Conservation (phyloP, 2,329 filamentous ascomycete genomes). For the Emergomyces pasteurianus region DNA sequence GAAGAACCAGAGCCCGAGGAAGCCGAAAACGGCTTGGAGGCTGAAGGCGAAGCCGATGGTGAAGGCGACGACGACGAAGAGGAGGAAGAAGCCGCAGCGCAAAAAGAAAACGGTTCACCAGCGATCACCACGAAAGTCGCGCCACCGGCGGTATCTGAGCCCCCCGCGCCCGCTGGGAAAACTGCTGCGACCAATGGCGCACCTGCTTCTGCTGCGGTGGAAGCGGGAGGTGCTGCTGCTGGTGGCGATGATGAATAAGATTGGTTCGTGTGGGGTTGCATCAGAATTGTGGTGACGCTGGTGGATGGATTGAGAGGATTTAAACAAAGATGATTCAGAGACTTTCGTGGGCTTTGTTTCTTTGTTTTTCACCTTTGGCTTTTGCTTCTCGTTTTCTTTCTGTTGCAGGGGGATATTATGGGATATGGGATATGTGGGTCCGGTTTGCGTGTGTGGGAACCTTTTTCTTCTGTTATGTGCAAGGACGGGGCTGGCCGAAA, state of each 20-base stretch:
- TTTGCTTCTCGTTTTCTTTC: background rate
- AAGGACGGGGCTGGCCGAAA: background rate
- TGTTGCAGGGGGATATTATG: background rate
- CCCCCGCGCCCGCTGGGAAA: background rate
- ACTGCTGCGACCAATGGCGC: conserved; percentile 21
- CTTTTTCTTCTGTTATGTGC: background rate
- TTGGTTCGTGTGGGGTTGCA: background rate
- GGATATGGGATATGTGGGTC: background rate
- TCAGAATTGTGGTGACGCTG: background rate
- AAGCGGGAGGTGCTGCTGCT: background rate
- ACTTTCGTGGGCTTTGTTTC: background rate
- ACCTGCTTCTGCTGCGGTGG: background rate
- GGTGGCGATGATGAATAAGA: background rate
- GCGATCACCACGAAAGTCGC: background rate
- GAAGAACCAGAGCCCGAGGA: conserved; percentile 8
- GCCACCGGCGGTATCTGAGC: background rate
- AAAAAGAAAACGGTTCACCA: conserved; percentile 14
- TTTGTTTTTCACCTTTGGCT: background rate
- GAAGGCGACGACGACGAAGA: conserved; percentile 16
- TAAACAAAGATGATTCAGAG: conserved; percentile 16
- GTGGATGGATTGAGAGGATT: background rate
- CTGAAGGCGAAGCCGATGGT: conserved; percentile 12
- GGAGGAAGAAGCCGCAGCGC: conserved; percentile 4
- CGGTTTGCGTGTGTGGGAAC: background rate
- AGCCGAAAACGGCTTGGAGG: conserved; percentile 7